phyloP scores from a whole-genome alignment of 2,329 filamentous ascomycete genomes.

The Alternaria tenuissima region DNA sequence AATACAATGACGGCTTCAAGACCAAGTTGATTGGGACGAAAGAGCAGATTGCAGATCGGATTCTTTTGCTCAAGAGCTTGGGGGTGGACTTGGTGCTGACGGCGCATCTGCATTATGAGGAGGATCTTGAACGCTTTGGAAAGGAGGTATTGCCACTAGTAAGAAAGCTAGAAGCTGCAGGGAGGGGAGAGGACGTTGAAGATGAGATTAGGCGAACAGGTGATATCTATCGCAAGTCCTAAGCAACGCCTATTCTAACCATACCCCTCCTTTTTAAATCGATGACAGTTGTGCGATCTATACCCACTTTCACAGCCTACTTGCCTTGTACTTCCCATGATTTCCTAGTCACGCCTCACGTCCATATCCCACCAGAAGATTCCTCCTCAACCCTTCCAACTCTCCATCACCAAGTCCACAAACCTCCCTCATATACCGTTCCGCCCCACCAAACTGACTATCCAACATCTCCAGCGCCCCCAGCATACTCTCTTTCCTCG shows the following conservation, averaged over 20 bases:
- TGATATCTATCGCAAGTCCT: slow-evolving; percentile 52
- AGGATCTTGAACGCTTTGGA: slow-evolving; percentile 61
- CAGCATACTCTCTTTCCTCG: slow-evolving; percentile 61
- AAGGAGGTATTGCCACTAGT: slow-evolving; percentile 58
- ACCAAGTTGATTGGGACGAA: slow-evolving; percentile 63
- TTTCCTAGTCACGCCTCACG: neutral
- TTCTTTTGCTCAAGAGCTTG: slow-evolving; percentile 52
- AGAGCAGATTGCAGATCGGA: slow-evolving; percentile 61
- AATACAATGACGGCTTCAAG: slow-evolving; percentile 66
- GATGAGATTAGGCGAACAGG: slow-evolving; percentile 59
- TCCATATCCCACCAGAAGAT: slow-evolving; percentile 26
- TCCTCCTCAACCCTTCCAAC: slow-evolving; percentile 58
- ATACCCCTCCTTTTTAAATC: too few species aligned
- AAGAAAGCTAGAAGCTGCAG: slow-evolving; percentile 57
- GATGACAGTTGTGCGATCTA: too few species aligned
- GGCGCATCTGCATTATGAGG: slow-evolving; percentile 62
- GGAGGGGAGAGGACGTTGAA: slow-evolving; percentile 57
- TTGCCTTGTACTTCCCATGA: neutral
- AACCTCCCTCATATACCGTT: slow-evolving; percentile 67
- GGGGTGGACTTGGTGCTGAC: slow-evolving; percentile 56
- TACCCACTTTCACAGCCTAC: too few species aligned
- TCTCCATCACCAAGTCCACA: slow-evolving; percentile 66
- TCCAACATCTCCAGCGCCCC: slow-evolving; percentile 63
- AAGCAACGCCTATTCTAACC: neutral
- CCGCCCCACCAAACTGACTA: slow-evolving; percentile 68